Percentiles rank a stretch among this genome's conserved stretches.
These are phyloP conservation scores for Persicaria tinctoria DNA, from an alignment of 148 eudicot species.

Conservation along the genomic window DNA sequence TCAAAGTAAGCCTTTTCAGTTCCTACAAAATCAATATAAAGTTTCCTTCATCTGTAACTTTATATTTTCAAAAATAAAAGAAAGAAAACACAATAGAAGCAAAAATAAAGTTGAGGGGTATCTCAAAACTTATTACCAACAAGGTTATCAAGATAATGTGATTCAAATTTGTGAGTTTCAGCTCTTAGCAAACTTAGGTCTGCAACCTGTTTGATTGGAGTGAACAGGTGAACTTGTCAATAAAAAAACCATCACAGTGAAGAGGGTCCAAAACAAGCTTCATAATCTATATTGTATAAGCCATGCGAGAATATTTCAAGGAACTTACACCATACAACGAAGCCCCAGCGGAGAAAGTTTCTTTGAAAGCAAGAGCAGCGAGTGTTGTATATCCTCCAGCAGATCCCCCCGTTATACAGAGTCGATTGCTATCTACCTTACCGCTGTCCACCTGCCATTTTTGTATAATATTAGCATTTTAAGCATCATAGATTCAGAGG, in stretches of 20 bases:
- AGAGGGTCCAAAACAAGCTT: slow-evolving; percentile 3
- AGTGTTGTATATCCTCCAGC: slow-evolving; percentile 97
- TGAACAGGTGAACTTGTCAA: neutral
- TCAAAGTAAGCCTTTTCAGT: slow-evolving; percentile 55
- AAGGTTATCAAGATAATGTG: slow-evolving; percentile 67
- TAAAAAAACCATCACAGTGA: neutral
- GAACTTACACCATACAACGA: slow-evolving; percentile 92
- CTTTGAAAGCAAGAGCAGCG: slow-evolving; percentile 90
- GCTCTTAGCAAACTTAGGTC: slow-evolving; percentile 61
- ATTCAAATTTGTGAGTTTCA: slow-evolving; percentile 88
- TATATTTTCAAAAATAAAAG: neutral
- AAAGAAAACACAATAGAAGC: neutral
- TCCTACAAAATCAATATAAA: slow-evolving; percentile 36
- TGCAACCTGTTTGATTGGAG: slow-evolving; percentile 42
- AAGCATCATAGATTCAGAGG: neutral
- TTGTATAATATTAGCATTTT: neutral
- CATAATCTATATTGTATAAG: neutral
- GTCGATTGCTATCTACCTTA: slow-evolving; percentile 62
- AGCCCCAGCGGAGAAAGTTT: slow-evolving; percentile 84
- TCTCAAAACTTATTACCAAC: slow-evolving; percentile 46
- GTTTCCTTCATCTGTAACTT: neutral
- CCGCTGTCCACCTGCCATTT: slow-evolving; percentile 58
- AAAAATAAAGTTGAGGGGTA: neutral
- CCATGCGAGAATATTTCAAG: neutral
- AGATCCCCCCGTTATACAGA: slow-evolving; percentile 90